A percentile compares a stretch with the other conserved stretches of the same genome.
Evolutionary conservation across 2,329 filamentous ascomycete species (phyloP).

Genomic region (Hypoxylon sp.): DNA sequence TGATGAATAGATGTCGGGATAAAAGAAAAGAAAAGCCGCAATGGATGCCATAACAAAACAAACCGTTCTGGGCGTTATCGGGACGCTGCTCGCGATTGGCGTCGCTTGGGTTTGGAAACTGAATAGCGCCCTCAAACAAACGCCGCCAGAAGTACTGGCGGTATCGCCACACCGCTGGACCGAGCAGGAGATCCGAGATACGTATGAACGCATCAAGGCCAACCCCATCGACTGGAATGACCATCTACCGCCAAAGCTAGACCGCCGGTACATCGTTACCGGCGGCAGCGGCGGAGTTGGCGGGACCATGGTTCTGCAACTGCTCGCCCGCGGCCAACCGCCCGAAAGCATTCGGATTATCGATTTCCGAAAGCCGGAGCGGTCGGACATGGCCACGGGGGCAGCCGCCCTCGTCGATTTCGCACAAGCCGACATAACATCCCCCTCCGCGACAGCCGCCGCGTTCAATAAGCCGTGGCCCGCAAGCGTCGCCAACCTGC

Average conservation of each 20-base stretch:
- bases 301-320: slow-evolving; percentile 63
- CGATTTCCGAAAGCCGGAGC: slow-evolving; percentile 60
- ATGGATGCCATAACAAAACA: slow-evolving; percentile 32
- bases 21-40: neutral
- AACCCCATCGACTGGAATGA: slow-evolving; percentile 51
- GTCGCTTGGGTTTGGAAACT: slow-evolving; percentile 52
- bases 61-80: slow-evolving; percentile 34
- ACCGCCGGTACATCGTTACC: slow-evolving; percentile 57
- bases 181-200: slow-evolving; percentile 50
- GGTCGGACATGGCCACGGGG: slow-evolving; percentile 58
- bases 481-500: slow-evolving; percentile 55
- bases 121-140: slow-evolving; percentile 53
- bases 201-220: slow-evolving; percentile 53
- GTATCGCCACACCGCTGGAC: slow-evolving; percentile 55
- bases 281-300: slow-evolving; percentile 63
- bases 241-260: slow-evolving; percentile 54
- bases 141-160: slow-evolving; percentile 51
- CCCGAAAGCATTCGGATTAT: slow-evolving; percentile 64
- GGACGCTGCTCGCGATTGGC: slow-evolving; percentile 40
- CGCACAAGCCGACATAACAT: slow-evolving; percentile 62
- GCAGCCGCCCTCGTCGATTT: slow-evolving; percentile 56
- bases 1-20: neutral
- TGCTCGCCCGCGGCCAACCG: slow-evolving; percentile 63
- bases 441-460: slow-evolving; percentile 54
- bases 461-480: slow-evolving; percentile 64